Evolutionary conservation across 305 asterid genomes (phyloP), one percentile per base, ranked within the genome.

Genomic region (Lippia alba): DNA sequence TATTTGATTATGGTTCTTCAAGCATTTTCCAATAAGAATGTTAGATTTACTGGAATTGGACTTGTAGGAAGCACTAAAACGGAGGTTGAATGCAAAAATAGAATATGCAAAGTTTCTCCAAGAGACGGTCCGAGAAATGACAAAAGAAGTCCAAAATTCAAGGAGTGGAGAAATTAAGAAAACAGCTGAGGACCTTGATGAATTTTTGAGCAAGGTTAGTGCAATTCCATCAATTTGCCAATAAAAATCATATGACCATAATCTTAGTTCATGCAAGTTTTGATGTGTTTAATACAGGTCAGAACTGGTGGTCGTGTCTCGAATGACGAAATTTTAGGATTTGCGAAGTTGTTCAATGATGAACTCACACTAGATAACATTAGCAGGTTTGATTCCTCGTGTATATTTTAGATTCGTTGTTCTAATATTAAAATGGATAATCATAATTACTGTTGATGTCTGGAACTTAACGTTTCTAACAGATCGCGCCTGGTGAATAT

Each of bases 181-280:
- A 80, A 93, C 98, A 24, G 98, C 98, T 44, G 97, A 89, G 85
- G 98, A 91, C 81, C 97, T 93, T 73, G 96, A 93, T 78, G 96
- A 85, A 55, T 93, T 93, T 74, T 81, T 93, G 91, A 84, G 75
- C 80, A 89, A 82, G 87, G 98, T 85, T 44, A 79, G 89, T 63
- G 56, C 64, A 62, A 59, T 17, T 41, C 62, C 17, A 68, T 62
- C 32, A 69, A 46, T 49, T 46, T 36, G 10, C 75, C 56, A 19
- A 61, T 70, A 65, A 55, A 49, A 39, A 18, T 39, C 61, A 24
- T 57, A 58, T 62, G 30, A 62, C 44, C 77, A 45, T 56, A 56
- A 75, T 16, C 67, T 24, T n/a, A 49, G 64, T 59, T 63, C 61
- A 15, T 48, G 32, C 68, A 40, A 46, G 14, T 18, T 56, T 62